Base-by-base conservation (phyloP, 129 eudicot genomes). In the Mikania micrantha region DNA sequence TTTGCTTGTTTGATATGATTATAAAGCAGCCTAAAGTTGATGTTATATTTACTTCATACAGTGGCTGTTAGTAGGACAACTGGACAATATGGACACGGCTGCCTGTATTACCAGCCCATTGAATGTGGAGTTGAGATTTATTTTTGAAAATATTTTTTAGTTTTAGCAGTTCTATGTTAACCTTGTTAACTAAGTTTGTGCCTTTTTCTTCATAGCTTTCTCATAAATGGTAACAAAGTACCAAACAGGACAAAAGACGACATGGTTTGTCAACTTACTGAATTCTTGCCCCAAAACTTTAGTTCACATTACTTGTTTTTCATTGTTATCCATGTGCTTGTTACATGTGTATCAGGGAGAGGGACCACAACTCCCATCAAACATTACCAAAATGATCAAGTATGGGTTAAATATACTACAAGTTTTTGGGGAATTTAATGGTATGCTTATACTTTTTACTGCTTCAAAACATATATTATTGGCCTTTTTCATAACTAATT, bases 331-430 rank as follows among this genome's bases (percentile, higher is more conserved):
- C 32, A 75, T 58, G 41, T 58, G 27, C 63, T 64, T 70, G 73
- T 70, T 22, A 40, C 64, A 60, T 77, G 41, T 63, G 38, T 52
- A 64, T 66, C 67, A 80, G 85, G 74, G 58, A 13, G 59, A 41
- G 58, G 77, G 69, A 40, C 82, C 79, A 21, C 87, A 71, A 10
- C 74, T 76, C 25, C 87, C 87, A 53, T 76, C 82, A 41, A 40
- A 79, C 35, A 62, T 83, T 69, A 79, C 80, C 64, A 32, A 61
- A 79, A 63, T 79, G 82, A 53, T 83, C 52, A 79, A 76, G 21
- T 72, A 76, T 64, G 88, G 88, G 67, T 81, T 83, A 41, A 83
- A 83, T 69, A 70, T 76, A 36, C 59, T 79, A 34, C 81, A 83
- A 73, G 80, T 66, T 32, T 9, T 73, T 54, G 88, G 88, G 24